Evolutionary conservation across 2,329 filamentous ascomycete species (phyloP).

Genomic region (Trichoderma sp.): DNA sequence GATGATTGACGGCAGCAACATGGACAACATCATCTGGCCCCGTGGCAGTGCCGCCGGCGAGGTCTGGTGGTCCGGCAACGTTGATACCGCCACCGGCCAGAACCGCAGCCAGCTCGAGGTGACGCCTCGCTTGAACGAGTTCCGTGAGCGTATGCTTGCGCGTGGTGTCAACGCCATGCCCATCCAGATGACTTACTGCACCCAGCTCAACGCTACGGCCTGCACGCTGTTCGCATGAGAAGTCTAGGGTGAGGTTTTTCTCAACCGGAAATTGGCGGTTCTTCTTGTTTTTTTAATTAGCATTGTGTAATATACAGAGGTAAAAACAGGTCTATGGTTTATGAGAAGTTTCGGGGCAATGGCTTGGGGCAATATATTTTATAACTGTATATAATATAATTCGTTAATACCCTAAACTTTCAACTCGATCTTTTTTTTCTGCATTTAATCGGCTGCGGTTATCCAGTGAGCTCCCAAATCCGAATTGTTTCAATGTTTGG

Average conservation of each 20-base stretch:
- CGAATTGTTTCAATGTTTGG: too few relatives aligned
- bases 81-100: constrained; percentile 62
- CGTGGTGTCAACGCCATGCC: constrained; percentile 66
- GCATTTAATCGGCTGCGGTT: too few relatives aligned
- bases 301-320: constrained; percentile 9
- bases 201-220: constrained; percentile 24
- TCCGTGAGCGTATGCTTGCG: constrained; percentile 74
- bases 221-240: constrained; percentile 15
- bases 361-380: constrained; percentile 6
- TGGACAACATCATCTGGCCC: constrained; percentile 80
- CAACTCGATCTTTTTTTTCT: too few relatives aligned
- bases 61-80: constrained; percentile 76
- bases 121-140: constrained; percentile 70
- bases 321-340: constrained; percentile 5
- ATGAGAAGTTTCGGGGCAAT: constrained; percentile 3
- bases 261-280: too few relatives aligned
- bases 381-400: constrained; percentile 14
- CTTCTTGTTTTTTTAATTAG: background rate
- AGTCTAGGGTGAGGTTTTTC: background rate
- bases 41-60: constrained; percentile 74
- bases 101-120: constrained; percentile 75
- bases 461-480: background rate
- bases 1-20: constrained; percentile 72
- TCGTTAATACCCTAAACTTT: background rate
- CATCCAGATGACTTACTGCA: constrained; percentile 44